Evolutionary conservation across 257 asterid species (phyloP), one percentile per base, ranked within the genome.

Genomic region (Ajuga chamaepitys): DNA sequence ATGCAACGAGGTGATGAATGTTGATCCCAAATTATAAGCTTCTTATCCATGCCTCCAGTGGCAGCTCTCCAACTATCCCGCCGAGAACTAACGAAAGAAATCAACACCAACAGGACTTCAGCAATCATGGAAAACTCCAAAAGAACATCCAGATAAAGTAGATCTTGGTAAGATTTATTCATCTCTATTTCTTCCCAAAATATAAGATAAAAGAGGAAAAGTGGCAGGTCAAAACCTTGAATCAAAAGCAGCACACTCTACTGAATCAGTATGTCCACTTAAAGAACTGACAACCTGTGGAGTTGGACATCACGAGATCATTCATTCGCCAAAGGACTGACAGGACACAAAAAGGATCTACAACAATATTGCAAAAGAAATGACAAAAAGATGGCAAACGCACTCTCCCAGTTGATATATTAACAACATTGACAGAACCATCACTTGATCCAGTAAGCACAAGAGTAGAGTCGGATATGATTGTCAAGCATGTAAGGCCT

Each of bases 41-140:
- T 92, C 67, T 75, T 75, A 78, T 92, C 98, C 95, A 85, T 74
- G 77, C 95, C 81, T 51, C 95, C 99, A 3, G 96, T 89, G 68
- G 97, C 98, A 37, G 79, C 97, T 75, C 77, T 82, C 85, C 83
- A 77, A 47, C 70, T 63, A 52, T 72, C 81, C 42, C 88, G 80
- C 17, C 84, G 83, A 47, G 85, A 74, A 74, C 98, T 91, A 79
- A 30, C 37, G 5, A 20, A 20, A 52, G 62, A 5, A 61, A 38
- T 45, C 67, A 24, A 65, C 42, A 41, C 22, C 30, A 74, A 63
- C 13, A 25, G 76, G 24, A 28, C 16, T 34, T 79, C 66, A 70
- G 70, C 22, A 51, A 68, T 62, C 77, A 62, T 30, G 28, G 47
- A 54, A 57, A n/a, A n/a, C n/a, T n/a, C n/a, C n/a, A n/a, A n/a